Evolutionary conservation across 805 yeast genomes (phyloP).

Genomic region (Yarrowia divulgata): DNA sequence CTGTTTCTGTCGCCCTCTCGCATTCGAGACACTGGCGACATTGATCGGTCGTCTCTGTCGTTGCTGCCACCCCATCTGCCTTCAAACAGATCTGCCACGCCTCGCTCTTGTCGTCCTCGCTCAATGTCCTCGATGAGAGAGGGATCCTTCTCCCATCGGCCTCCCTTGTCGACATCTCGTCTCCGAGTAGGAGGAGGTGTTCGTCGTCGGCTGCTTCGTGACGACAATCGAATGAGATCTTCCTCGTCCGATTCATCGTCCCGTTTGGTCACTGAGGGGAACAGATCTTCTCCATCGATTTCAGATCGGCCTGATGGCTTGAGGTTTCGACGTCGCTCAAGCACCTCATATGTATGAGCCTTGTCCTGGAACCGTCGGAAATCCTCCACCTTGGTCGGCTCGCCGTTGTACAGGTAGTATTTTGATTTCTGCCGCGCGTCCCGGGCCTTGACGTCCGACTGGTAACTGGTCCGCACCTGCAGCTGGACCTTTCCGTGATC

Average conservation of each 20-base stretch:
- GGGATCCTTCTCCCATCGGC: conserved; percentile 34
- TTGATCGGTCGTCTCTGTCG: neutral
- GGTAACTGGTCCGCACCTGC: conserved; percentile 59
- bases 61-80: conserved; percentile 1
- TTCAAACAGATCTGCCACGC: conserved; percentile 7
- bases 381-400: conserved; percentile 57
- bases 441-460: conserved; percentile 62
- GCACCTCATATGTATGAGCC: conserved; percentile 39
- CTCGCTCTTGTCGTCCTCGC: neutral
- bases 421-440: conserved; percentile 66
- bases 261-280: conserved; percentile 48
- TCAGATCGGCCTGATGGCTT: conserved; percentile 36
- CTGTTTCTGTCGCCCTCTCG: conserved; percentile 9
- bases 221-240: neutral
- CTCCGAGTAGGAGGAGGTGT: neutral
- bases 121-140: conserved; percentile 20
- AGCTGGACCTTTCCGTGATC: conserved; percentile 50
- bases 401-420: conserved; percentile 74
- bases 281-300: conserved; percentile 51
- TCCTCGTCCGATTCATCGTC: conserved; percentile 13
- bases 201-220: neutral
- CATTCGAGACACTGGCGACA: conserved; percentile 37
- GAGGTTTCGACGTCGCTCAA: conserved; percentile 32
- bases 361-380: conserved; percentile 40
- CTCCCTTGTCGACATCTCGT: neutral